Percentiles rank a stretch among this genome's conserved stretches.
Evolutionary conservation across 1,284 basidiomycete species (phyloP).

Genomic region (Marasmius fiardii): DNA sequence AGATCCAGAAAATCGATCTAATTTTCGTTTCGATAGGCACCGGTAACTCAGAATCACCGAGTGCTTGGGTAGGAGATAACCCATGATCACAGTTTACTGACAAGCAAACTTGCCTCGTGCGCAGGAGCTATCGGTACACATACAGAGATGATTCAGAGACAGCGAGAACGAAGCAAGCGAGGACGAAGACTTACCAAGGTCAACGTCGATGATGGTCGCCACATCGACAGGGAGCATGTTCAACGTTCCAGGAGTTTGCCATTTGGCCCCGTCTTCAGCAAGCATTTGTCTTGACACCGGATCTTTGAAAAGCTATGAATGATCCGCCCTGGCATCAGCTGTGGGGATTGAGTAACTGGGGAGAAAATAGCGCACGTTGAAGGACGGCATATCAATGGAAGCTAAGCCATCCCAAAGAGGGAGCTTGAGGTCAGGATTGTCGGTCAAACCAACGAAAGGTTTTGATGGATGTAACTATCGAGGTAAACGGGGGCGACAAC

Average conservation of each 20-base stretch:
- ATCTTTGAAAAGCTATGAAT: not conserved
- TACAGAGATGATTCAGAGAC: not conserved
- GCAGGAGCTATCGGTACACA: not conserved
- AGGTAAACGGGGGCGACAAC: not conserved
- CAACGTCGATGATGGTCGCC: not conserved
- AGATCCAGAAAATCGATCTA: too few relatives aligned
- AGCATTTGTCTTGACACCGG: not conserved
- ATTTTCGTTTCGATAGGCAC: too few relatives aligned
- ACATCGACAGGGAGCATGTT: not conserved
- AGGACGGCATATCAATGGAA: not conserved
- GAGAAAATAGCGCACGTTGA: not conserved
- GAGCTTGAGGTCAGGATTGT: not conserved
- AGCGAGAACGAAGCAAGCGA: not conserved
- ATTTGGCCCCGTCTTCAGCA: not conserved
- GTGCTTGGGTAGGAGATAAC: too few relatives aligned
- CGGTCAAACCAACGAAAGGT: not conserved
- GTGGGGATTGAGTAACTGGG: not conserved
- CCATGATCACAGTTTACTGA: not conserved
- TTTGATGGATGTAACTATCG: not conserved
- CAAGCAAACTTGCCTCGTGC: not conserved
- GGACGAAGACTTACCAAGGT: not conserved
- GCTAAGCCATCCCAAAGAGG: slow-evolving; percentile 1
- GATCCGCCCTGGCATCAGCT: not conserved
- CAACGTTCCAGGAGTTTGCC: not conserved
- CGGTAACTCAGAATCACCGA: too few relatives aligned